Evolutionary conservation across 768 basidiomycete genomes (phyloP).

Genomic region (Gymnopilus dilepis): DNA sequence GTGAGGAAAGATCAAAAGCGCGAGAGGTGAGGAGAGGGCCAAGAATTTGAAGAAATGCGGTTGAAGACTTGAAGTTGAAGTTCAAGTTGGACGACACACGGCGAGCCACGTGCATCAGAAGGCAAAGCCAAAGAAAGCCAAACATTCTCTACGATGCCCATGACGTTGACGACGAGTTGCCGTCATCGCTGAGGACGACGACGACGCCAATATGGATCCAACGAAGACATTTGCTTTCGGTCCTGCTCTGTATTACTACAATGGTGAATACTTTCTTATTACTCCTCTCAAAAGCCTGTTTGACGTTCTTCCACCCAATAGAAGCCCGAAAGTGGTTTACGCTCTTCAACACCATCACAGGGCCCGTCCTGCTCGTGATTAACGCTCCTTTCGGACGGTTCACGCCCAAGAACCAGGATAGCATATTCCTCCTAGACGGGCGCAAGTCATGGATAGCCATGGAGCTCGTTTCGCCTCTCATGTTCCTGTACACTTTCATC

Average conservation of each 20-base stretch:
- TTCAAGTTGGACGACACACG: too few species aligned
- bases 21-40: too few species aligned
- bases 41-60: too few species aligned
- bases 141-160: background rate
- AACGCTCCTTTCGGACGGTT: slow-evolving; percentile 88
- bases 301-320: background rate
- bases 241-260: background rate
- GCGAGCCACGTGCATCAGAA: background rate
- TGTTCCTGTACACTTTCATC: slow-evolving; percentile 56
- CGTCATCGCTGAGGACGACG: slow-evolving; percentile 1
- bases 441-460: slow-evolving; percentile 74
- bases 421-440: slow-evolving; percentile 62
- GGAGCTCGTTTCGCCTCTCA: slow-evolving; percentile 69
- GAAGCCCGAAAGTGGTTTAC: slow-evolving; percentile 51
- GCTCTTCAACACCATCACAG: slow-evolving; percentile 39
- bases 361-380: slow-evolving; percentile 51
- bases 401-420: slow-evolving; percentile 47
- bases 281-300: background rate
- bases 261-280: background rate
- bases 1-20: too few species aligned
- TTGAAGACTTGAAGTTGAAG: too few species aligned
- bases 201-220: background rate
- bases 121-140: background rate
- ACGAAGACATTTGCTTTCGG: background rate
- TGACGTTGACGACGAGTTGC: background rate